A percentile compares a stretch with the other conserved stretches of the same genome.
Conservation (phyloP, 805 yeast genomes). For the Candida ficus region DNA sequence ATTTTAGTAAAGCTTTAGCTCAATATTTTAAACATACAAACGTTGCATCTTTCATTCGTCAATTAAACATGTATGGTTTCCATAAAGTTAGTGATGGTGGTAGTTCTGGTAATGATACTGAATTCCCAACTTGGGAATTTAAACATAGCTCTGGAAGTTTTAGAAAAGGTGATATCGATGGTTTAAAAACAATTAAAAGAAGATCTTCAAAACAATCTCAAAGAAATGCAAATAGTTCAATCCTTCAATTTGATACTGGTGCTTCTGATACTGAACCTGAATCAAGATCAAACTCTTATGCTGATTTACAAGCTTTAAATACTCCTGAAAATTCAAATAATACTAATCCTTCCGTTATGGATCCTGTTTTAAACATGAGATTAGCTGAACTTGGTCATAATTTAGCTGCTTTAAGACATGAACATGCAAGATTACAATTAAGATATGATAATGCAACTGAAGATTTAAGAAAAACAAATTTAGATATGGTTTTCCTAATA, state of each 20-base stretch:
- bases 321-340: neutral
- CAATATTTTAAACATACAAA: constrained; percentile 77
- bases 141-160: constrained; percentile 77
- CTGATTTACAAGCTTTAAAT: constrained; percentile 11
- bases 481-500: constrained; percentile 47
- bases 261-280: constrained; percentile 22
- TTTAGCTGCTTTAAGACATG: constrained; percentile 34
- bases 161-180: constrained; percentile 73
- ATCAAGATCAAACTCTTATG: constrained; percentile 15
- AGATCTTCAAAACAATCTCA: constrained; percentile 47
- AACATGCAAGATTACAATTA: constrained; percentile 36
- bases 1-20: constrained; percentile 65
- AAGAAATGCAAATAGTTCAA: constrained; percentile 6
- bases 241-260: constrained; percentile 7
- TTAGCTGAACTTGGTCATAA: constrained; percentile 35
- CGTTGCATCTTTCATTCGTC: constrained; percentile 74
- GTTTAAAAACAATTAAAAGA: constrained; percentile 71
- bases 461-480: constrained; percentile 43
- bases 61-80: constrained; percentile 78
- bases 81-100: constrained; percentile 49
- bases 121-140: constrained; percentile 84
- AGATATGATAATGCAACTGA: constrained; percentile 44
- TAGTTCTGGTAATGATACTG: constrained; percentile 9
- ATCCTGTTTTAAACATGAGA: constrained; percentile 23
- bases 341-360: constrained; percentile 6